phyloP scores from a whole-genome alignment of 768 basidiomycete species.

The Austroboletus eburneus region DNA sequence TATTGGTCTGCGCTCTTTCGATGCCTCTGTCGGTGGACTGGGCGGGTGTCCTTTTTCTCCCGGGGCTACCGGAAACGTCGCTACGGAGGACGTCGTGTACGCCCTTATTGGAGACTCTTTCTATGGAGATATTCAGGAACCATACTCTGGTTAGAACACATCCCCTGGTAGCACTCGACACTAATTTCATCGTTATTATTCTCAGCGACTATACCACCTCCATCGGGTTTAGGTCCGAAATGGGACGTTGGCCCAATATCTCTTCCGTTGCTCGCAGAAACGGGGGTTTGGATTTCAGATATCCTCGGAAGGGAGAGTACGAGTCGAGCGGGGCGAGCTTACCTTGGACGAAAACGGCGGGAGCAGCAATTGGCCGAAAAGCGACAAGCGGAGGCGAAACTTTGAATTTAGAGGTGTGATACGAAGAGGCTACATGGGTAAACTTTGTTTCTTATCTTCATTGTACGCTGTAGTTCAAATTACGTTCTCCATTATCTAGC shows the following conservation, averaged over 20 bases:
- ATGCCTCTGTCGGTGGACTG: slow-evolving; percentile 81
- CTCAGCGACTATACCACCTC: not conserved
- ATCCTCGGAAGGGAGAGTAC: slow-evolving; percentile 62
- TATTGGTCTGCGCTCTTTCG: slow-evolving; percentile 77
- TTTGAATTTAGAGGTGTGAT: slow-evolving; percentile 2
- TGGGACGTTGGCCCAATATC: slow-evolving; percentile 43
- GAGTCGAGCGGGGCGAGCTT: slow-evolving; percentile 74
- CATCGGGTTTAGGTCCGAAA: slow-evolving; percentile 6
- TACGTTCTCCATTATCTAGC: too few species aligned
- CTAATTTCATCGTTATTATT: not conserved
- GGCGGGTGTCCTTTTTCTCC: slow-evolving; percentile 97
- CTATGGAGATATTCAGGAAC: slow-evolving; percentile 45
- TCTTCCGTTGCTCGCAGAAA: slow-evolving; percentile 64
- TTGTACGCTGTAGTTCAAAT: too few species aligned
- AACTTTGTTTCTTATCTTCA: too few species aligned
- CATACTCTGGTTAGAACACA: slow-evolving; percentile 15
- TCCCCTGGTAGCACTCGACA: not conserved
- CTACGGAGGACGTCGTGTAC: slow-evolving; percentile 90
- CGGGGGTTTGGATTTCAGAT: slow-evolving; percentile 81
- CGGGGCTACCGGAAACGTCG: slow-evolving; percentile 92
- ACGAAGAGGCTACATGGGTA: too few species aligned
- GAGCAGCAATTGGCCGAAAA: slow-evolving; percentile 26
- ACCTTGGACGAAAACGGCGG: slow-evolving; percentile 47
- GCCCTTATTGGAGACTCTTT: slow-evolving; percentile 62
- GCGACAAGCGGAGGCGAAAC: slow-evolving; percentile 4